Percentiles rank a stretch among this genome's conserved stretches.
Evolutionary conservation across 805 yeast species (phyloP).

Genomic region (Nakazawaea pomicola): DNA sequence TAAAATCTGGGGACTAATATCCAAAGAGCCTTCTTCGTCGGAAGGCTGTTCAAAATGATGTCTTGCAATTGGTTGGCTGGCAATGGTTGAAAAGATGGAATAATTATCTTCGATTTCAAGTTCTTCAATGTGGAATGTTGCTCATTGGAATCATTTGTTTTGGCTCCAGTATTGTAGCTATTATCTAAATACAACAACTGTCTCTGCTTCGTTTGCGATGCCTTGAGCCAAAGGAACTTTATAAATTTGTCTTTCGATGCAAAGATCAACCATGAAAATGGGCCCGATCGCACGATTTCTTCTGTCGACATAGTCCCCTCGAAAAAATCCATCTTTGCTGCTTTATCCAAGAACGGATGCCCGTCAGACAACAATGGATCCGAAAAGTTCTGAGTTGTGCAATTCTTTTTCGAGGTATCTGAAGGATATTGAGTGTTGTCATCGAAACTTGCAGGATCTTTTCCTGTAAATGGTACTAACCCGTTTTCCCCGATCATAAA

Average conservation of each 20-base stretch:
- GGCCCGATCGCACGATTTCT: conserved; percentile 8
- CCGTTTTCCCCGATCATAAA: neutral
- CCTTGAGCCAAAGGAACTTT: conserved; percentile 8
- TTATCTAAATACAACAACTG: conserved; percentile 7
- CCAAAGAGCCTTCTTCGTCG: conserved; percentile 40
- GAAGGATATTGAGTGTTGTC: neutral
- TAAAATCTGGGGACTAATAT: conserved; percentile 39
- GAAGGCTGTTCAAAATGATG: conserved; percentile 32
- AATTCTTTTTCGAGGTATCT: neutral
- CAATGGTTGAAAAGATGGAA: conserved; percentile 9
- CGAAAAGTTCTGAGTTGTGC: no score
- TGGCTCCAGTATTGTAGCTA: no score
- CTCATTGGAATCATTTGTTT: neutral
- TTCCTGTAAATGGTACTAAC: neutral
- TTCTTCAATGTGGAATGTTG: neutral
- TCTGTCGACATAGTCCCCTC: conserved; percentile 6
- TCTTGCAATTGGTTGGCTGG: neutral
- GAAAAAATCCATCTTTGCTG: conserved; percentile 7
- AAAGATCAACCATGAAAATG: conserved; percentile 10
- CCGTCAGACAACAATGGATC: conserved; percentile 1
- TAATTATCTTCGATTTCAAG: conserved; percentile 1
- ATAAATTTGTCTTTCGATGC: conserved; percentile 11
- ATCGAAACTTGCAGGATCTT: neutral
- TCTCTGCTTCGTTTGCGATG: conserved; percentile 8
- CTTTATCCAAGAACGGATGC: conserved; percentile 1